Evolutionary conservation across 208 protist species (phyloP), one percentile per base, ranked within the genome.

Genomic region (Porcisia deanei): DNA sequence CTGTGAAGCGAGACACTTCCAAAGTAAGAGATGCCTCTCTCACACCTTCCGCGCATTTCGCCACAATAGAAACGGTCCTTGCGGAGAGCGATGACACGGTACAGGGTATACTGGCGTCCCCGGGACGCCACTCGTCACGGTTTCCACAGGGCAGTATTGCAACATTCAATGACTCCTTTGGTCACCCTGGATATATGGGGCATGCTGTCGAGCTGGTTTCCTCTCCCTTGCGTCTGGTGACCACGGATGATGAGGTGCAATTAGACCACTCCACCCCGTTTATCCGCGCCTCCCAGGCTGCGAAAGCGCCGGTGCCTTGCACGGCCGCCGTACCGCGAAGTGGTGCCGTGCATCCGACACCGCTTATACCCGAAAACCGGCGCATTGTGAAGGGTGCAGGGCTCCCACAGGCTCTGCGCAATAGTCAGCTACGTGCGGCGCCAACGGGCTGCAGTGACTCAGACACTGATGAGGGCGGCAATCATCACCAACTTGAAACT

Each of bases 391-490:
- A 75, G 70, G 76, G 71, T 37, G 82, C 71, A 34, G 64, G 37
- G 9, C 61, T 71, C 20, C 82, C 75, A 57, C 79, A 81, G 77
- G 72, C 64, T 10, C 66, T 86, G 53, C 75, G 75, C 47, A 87
- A 85, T 74, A 83, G 75, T 45, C 85, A 85, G 71, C 73, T 90
- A 39, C 65, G 69, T 16, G 87, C 70, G 41, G 77, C 75, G 16
- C 84, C 84, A 37, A 91, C 84, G 2, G 84, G 87, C 18, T 66
- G 82, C n/a, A 91, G 87, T 60, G 87, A 91, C 73, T 89, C 87
- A 18, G 87, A 89, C 74, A 85, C 83, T 34, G 80, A 80, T 14
- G 69, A 79, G 34, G 72, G 76, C 0, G 52, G 25, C 22, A 55
- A 63, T 57, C 3, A 22, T 37, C 55, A 47, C 41, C 16, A 2